Percentiles rank a stretch among this genome's conserved stretches.
These are phyloP conservation scores for Fusarium nurragi DNA, from an alignment of 2,329 filamentous ascomycete genomes.

Conservation along the genomic window DNA sequence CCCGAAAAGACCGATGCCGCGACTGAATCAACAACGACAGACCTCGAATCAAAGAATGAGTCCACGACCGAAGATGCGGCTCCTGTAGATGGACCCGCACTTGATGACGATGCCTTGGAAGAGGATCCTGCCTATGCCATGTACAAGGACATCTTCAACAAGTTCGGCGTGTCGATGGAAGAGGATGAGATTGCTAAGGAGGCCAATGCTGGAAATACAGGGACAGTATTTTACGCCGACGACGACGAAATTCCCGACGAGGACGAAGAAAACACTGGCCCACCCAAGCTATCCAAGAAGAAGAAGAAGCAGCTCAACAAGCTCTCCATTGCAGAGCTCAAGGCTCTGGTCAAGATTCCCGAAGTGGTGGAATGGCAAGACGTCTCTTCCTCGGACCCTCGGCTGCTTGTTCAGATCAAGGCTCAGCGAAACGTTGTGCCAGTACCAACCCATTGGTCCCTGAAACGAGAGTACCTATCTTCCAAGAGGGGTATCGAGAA, in stretches of 20 bases:
- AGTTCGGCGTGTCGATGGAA: slow-evolving; percentile 74
- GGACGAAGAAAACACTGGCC: slow-evolving; percentile 73
- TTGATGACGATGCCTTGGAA: slow-evolving; percentile 66
- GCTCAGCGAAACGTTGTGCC: slow-evolving; percentile 94
- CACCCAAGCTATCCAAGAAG: slow-evolving; percentile 88
- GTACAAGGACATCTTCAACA: slow-evolving; percentile 84
- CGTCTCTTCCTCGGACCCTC: slow-evolving; percentile 87
- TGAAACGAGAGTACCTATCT: slow-evolving; percentile 96
- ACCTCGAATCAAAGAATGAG: slow-evolving; percentile 56
- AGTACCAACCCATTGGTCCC: slow-evolving; percentile 91
- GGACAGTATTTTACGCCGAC: slow-evolving; percentile 83
- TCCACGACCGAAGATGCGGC: slow-evolving; percentile 48
- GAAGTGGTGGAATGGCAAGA: slow-evolving; percentile 99
- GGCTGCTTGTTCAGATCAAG: slow-evolving; percentile 92
- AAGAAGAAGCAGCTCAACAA: slow-evolving; percentile 92
- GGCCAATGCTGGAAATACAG: slow-evolving; percentile 76
- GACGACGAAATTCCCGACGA: slow-evolving; percentile 89
- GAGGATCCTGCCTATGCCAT: slow-evolving; percentile 83
- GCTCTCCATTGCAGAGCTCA: slow-evolving; percentile 92
- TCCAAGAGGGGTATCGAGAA: slow-evolving; percentile 98
- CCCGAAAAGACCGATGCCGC: slow-evolving; percentile 48
- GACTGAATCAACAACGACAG: slow-evolving; percentile 47
- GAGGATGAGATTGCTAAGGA: slow-evolving; percentile 73
- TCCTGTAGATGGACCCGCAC: slow-evolving; percentile 60
- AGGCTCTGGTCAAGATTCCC: slow-evolving; percentile 88